Conservation (phyloP, 768 basidiomycete species). For the Lanmaoa rubissima region DNA sequence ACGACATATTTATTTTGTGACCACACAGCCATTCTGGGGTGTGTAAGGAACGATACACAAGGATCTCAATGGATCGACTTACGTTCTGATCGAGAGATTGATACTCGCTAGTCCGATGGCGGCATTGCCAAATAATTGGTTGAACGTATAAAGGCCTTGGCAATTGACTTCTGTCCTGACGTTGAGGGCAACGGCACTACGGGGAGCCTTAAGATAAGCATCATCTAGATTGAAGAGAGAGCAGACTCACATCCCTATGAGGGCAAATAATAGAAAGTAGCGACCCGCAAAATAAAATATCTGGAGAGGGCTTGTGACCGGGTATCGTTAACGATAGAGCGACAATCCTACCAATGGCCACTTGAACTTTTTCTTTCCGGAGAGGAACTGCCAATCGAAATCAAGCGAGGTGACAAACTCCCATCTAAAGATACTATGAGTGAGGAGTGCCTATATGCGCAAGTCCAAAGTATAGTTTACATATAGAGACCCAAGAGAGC, state of each 20-base stretch:
- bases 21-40: constrained; percentile 66
- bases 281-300: constrained; percentile 70
- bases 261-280: constrained; percentile 60
- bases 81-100: constrained; percentile 70
- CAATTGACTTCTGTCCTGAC: constrained; percentile 61
- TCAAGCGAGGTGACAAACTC: constrained; percentile 60
- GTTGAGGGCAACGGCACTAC: constrained; percentile 56
- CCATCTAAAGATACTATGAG: constrained; percentile 44
- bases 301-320: constrained; percentile 30
- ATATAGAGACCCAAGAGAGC: constrained; percentile 58
- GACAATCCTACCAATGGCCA: constrained; percentile 59
- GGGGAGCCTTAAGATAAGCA: background rate
- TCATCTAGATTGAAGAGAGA: background rate
- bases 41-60: background rate
- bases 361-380: constrained; percentile 53
- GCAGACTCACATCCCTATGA: constrained; percentile 63
- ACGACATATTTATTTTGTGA: constrained; percentile 55
- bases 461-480: constrained; percentile 34
- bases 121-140: constrained; percentile 62
- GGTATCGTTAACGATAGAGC: background rate
- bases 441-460: constrained; percentile 9
- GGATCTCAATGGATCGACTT: constrained; percentile 22
- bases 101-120: constrained; percentile 69
- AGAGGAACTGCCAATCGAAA: constrained; percentile 65
- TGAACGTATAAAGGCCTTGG: constrained; percentile 68